A percentile compares a stretch with the other conserved stretches of the same genome.
Conservation (phyloP, 805 yeast species). For the Pichia thaimueangensis region DNA sequence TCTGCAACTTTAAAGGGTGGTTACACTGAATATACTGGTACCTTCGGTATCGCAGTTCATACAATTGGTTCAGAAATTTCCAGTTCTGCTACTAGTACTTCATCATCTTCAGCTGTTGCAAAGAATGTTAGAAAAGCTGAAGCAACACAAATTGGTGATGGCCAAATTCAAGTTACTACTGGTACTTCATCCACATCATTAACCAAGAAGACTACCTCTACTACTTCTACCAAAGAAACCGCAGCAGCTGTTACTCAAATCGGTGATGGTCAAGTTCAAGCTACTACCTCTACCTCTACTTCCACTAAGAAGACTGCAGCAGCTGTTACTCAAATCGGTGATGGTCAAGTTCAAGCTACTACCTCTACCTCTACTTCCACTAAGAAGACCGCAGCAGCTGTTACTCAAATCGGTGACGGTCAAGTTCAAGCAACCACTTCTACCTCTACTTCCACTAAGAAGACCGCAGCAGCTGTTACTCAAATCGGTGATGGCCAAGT, state of each 20-base stretch:
- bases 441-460: constrained; percentile 37
- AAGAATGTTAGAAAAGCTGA: constrained; percentile 18
- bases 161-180: constrained; percentile 35
- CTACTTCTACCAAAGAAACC: constrained; percentile 32
- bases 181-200: constrained; percentile 22
- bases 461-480: too few species aligned
- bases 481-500: constrained; percentile 37
- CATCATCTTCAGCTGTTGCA: background rate
- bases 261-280: constrained; percentile 43
- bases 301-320: constrained; percentile 19
- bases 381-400: constrained; percentile 17
- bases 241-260: constrained; percentile 30
- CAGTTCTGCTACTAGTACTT: constrained; percentile 35
- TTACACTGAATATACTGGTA: constrained; percentile 46
- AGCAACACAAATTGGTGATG: constrained; percentile 26
- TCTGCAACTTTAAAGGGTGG: constrained; percentile 41
- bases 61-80: constrained; percentile 38
- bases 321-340: constrained; percentile 14
- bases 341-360: constrained; percentile 25
- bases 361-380: constrained; percentile 30
- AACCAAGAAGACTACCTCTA: constrained; percentile 28
- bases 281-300: constrained; percentile 19
- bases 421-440: constrained; percentile 22
- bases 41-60: constrained; percentile 67
- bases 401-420: constrained; percentile 24